Evolutionary conservation across 305 asterid species (phyloP).

Genomic region (Salvia sclarea): DNA sequence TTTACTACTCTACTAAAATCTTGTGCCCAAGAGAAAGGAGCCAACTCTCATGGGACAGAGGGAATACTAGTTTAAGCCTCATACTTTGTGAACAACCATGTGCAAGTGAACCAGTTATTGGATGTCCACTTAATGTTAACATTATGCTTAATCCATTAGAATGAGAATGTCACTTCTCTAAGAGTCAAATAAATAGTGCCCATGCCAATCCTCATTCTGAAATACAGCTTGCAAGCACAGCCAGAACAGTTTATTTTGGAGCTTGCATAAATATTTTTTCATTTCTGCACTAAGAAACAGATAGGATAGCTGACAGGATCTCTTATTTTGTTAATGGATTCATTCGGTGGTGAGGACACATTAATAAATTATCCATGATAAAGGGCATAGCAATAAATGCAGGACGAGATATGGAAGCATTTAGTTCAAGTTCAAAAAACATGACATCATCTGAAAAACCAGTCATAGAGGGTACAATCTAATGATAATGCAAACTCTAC

Average conservation of each 20-base stretch:
- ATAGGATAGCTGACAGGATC: background rate
- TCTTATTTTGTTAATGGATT: background rate
- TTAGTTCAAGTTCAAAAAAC: too few species aligned
- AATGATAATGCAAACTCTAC: conserved; percentile 41
- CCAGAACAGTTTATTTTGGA: background rate
- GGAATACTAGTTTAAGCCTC: background rate
- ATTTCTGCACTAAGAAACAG: background rate
- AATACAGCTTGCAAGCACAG: background rate
- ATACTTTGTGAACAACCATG: background rate
- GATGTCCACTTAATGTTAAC: background rate
- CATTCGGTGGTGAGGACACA: background rate
- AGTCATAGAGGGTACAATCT: conserved; percentile 7
- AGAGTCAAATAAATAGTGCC: background rate
- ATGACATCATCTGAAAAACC: background rate
- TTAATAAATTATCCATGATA: background rate
- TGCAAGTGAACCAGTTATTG: background rate
- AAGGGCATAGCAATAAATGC: background rate
- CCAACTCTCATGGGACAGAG: too few species aligned
- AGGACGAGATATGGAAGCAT: too few species aligned
- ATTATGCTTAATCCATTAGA: background rate
- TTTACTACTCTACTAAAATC: too few species aligned
- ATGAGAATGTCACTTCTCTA: background rate
- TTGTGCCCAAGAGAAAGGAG: too few species aligned
- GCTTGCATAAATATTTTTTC: background rate
- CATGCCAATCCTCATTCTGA: conserved; percentile 4